These are phyloP conservation scores for Talinum fruticosum DNA, from an alignment of 148 eudicot genomes.

Conservation along the genomic window DNA sequence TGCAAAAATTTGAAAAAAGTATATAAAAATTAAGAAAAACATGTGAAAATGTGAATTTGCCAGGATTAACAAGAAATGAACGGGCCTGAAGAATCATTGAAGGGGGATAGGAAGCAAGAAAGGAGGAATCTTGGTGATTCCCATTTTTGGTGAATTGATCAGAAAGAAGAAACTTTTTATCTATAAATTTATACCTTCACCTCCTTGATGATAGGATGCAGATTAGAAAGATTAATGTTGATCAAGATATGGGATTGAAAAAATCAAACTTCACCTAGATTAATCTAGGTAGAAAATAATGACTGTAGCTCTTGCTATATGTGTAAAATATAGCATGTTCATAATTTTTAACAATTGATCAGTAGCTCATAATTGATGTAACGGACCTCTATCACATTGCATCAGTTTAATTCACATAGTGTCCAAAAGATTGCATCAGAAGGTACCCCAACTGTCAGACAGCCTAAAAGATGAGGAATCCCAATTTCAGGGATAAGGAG, in stretches of 20 bases:
- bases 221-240: neutral
- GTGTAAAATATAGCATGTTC: neutral
- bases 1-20: too few species aligned
- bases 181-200: neutral
- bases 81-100: neutral
- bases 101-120: neutral
- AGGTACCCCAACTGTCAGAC: constrained; percentile 9
- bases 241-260: neutral
- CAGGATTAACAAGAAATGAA: too few species aligned
- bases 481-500: neutral
- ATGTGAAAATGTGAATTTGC: too few species aligned
- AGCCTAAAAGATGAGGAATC: constrained; percentile 2
- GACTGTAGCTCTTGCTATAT: neutral
- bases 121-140: neutral
- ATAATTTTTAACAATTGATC: neutral
- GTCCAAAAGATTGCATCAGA: neutral
- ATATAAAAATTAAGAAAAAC: neutral
- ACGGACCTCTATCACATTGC: neutral
- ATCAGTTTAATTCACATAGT: neutral
- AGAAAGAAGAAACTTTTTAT: too few species aligned
- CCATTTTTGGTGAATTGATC: neutral
- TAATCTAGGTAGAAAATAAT: neutral
- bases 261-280: neutral
- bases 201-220: neutral
- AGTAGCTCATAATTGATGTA: neutral